Evolutionary conservation across 371 early-diverging fungal genomes (phyloP).

Genomic region (Haplosporangium sp.): DNA sequence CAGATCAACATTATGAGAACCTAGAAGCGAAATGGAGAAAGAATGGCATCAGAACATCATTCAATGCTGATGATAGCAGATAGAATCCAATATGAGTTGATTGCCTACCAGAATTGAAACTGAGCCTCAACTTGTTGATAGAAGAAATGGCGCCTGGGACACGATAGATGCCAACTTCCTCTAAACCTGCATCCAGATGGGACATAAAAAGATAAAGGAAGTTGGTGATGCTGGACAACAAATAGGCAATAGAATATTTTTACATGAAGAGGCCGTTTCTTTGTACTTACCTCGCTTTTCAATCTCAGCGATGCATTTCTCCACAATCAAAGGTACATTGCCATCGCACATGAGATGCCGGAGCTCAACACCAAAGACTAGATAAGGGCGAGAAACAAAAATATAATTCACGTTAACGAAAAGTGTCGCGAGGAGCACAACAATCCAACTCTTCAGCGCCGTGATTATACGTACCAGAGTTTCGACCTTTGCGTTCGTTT

Average conservation of each 20-base stretch:
- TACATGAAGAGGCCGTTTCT: neutral
- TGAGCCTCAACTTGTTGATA: slow-evolving; percentile 68
- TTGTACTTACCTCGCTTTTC: slow-evolving; percentile 69
- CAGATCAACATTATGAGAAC: slow-evolving; percentile 67
- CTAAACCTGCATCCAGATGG: slow-evolving; percentile 60
- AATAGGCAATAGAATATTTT: too few species aligned
- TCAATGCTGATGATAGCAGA: too few species aligned
- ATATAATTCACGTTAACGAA: neutral
- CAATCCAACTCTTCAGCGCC: too few species aligned
- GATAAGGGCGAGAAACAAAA: neutral
- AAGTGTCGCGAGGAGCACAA: neutral
- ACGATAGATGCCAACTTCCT: slow-evolving; percentile 87
- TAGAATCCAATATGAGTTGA: too few species aligned
- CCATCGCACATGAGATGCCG: slow-evolving; percentile 69
- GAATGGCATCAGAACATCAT: too few species aligned
- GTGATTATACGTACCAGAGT: slow-evolving; percentile 33
- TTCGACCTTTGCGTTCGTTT: slow-evolving; percentile 39
- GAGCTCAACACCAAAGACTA: slow-evolving; percentile 76
- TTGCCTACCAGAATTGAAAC: slow-evolving; percentile 70
- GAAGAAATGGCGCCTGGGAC: slow-evolving; percentile 79
- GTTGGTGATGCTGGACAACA: too few species aligned
- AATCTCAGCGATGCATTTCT: slow-evolving; percentile 81
- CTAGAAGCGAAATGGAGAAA: slow-evolving; percentile 4
- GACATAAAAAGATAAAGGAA: neutral
- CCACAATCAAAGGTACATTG: slow-evolving; percentile 67